Percentiles rank a stretch among this genome's conserved stretches.
Evolutionary conservation across 2,329 filamentous ascomycete species (phyloP).

Genomic region (Xylaria sp.): DNA sequence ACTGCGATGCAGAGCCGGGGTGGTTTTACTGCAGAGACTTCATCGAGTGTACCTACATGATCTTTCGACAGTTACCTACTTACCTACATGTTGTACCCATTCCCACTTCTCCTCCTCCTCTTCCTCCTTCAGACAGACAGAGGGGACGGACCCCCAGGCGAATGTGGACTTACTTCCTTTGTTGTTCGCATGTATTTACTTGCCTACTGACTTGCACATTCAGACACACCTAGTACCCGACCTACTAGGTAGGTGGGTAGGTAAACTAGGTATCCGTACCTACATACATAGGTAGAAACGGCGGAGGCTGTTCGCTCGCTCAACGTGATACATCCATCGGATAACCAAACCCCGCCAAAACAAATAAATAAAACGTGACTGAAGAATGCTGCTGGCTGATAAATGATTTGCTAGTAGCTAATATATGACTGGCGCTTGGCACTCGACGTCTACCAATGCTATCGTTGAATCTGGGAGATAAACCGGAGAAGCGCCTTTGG

Average conservation of each 20-base stretch:
- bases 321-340: slow-evolving; percentile 16
- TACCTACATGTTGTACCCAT: slow-evolving; percentile 12
- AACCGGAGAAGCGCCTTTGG: slow-evolving; percentile 41
- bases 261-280: neutral
- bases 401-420: slow-evolving; percentile 11
- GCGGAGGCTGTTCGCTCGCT: neutral
- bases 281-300: neutral
- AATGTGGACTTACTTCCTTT: neutral
- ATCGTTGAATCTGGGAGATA: slow-evolving; percentile 32
- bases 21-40: slow-evolving; percentile 43
- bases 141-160: too few species aligned
- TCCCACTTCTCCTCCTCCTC: slow-evolving; percentile 27
- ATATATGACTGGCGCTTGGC: slow-evolving; percentile 39
- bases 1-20: slow-evolving; percentile 46
- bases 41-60: slow-evolving; percentile 45
- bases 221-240: neutral
- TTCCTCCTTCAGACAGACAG: slow-evolving; percentile 3
- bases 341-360: neutral
- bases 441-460: slow-evolving; percentile 31
- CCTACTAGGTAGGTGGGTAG: slow-evolving; percentile 4
- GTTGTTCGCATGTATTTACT: neutral
- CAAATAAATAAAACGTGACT: neutral
- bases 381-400: slow-evolving; percentile 6
- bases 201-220: neutral
- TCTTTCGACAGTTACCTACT: slow-evolving; percentile 1